Evolutionary conservation across 768 basidiomycete species (phyloP), one percentile per base, ranked within the genome.

Genomic region (Tulasnella calospora): DNA sequence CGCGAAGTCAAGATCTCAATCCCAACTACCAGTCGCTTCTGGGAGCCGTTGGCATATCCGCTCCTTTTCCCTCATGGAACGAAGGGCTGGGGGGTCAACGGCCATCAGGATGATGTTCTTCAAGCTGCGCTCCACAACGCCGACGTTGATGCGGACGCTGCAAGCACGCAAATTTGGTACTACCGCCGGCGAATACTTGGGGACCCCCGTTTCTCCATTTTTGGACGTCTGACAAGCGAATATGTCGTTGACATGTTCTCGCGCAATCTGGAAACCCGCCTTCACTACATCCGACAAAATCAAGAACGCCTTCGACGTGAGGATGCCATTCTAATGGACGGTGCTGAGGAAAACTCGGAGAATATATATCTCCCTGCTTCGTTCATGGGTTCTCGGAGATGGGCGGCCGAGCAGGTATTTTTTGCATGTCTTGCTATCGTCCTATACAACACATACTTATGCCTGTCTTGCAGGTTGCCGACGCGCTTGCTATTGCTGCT

Each of bases 401-500:
- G 86, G 86, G 80, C 84, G 13, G 83, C 84, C 0, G 83, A 86
- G n/a, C 85, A 87, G 74, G 83, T 84, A 46, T 23, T 40, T 71
- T 51, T 6, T 33, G 8, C 35, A 13, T 6, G 3, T 47, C 72
- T 4, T 17, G 23, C 12, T 9, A 6, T 46, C 12, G 3, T 0
- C 6, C 15, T 40, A 15, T 3, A 35, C 2, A 33, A 19, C 2
- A 4, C 15, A 3, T 30, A 2, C 44, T 44, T 4, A 44, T 15
- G 41, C 41, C 7, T 15, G 41, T 44, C 41, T 10, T 10, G 13
- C 5, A 73, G 72, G 72, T 73, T 10, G 72, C 72, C n/a, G 88
- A 89, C 78, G 81, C 87, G 0, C 83, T 89, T 83, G 87, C 89
- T 0, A 83, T 90, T 35, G 85, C 83, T 13, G 80, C 85, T 0